Base-by-base conservation (phyloP, 768 basidiomycete genomes). In the Termitomyces sp. region DNA sequence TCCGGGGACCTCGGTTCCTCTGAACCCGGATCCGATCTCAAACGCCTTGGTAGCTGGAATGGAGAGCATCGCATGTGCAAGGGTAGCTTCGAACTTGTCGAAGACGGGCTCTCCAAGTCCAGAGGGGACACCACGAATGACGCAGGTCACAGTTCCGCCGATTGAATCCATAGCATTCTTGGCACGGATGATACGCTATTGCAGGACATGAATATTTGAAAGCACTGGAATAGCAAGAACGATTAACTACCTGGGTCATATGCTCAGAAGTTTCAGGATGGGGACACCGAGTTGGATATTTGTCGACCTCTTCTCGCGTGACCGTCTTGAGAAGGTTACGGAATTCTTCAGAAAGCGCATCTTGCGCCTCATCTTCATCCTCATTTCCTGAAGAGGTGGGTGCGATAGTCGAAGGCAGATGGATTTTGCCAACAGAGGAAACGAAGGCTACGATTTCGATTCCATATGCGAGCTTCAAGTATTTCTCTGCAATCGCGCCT, bases 11-110 rank as follows among this genome's bases (percentile, higher is more conserved):
- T 95, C 89, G 5, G 95, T 93, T 7, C 97, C 97, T 62, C 84
- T 81, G 82, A 99, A 97, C 25, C 97, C 97, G 31, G 93, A 96
- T 40, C 97, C 97, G 62, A 98, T 87, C 75, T 99, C 97, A 71
- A 99, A 98, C 6, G 86, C 94, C 69, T 99, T 99, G 54, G 97
- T 98, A 17, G 97, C 96, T 27, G 97, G 97, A 67, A 99, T 97
- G 54, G 95, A 97, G 52, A 99, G 83, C 96, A 99, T 98, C 8
- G 97, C 97, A 69, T 98, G 97, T 12, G 84, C 96, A 59, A 99
- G 86, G 60, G 83, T 83, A 19, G 97, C 97, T 73, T 97, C 96
- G 71, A 98, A 89, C 74, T 98, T 98, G 82, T 99, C 95, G 72
- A 99, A 98, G 50, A 92, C 90, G 53, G 97, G 97, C 72, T 98